Percentiles rank a stretch among this genome's conserved stretches.
phyloP scores from a whole-genome alignment of 345 rosid genomes.

The Hibiscus mutabilis region DNA sequence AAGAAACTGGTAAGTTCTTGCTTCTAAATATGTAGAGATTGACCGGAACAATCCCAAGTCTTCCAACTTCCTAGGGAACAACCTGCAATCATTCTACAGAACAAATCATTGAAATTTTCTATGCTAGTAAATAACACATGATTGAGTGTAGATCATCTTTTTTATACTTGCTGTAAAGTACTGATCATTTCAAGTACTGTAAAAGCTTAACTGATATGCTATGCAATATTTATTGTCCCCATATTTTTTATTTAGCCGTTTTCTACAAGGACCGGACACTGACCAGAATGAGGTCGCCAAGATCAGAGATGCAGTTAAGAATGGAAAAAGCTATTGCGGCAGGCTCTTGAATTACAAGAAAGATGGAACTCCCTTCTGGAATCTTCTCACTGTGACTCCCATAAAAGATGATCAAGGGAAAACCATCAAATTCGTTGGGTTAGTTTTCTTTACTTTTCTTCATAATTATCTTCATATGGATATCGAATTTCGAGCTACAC shows the following conservation, averaged over 20 bases:
- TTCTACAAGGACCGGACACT: constrained; percentile 87
- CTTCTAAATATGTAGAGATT: neutral
- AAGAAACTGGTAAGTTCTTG: constrained; percentile 60
- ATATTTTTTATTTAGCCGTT: constrained; percentile 49
- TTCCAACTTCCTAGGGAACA: neutral
- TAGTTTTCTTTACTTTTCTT: constrained; percentile 6
- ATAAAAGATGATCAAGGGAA: constrained; percentile 75
- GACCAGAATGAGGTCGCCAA: constrained; percentile 65
- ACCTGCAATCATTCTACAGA: neutral
- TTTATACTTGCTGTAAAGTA: too few species aligned
- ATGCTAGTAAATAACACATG: neutral
- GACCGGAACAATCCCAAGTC: neutral
- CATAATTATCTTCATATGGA: neutral
- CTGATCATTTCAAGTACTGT: too few species aligned
- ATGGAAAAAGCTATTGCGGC: constrained; percentile 73
- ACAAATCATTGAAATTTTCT: neutral
- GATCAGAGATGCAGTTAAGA: constrained; percentile 67
- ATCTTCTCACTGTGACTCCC: constrained; percentile 89
- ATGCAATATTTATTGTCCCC: too few species aligned
- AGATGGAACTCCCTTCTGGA: constrained; percentile 90
- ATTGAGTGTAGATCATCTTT: too few species aligned
- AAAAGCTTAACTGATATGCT: too few species aligned
- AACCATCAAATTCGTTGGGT: constrained; percentile 91
- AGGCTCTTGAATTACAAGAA: constrained; percentile 94
- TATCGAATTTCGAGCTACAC: neutral